phyloP scores from a whole-genome alignment of 2,329 filamentous ascomycete genomes.

The Pseudonectria buxi region DNA sequence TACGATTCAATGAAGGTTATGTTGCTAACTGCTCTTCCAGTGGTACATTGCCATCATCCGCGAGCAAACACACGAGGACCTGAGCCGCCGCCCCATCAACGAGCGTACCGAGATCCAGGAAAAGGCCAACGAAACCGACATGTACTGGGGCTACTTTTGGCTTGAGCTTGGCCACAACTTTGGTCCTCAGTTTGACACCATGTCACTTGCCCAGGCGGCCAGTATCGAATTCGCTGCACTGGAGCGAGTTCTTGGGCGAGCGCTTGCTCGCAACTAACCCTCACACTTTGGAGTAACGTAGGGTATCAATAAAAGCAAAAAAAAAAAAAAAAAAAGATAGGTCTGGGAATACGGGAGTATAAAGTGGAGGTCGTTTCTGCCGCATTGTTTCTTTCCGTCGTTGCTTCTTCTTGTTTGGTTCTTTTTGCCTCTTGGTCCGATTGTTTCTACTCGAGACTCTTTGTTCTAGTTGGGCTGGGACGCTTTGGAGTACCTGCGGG shows the following conservation, averaged over 20 bases:
- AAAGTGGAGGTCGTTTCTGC: no score
- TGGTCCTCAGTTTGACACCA: conserved; percentile 37
- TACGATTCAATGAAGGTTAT: background rate
- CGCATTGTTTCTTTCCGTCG: no score
- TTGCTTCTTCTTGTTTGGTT: no score
- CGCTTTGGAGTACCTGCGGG: no score
- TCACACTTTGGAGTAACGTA: no score
- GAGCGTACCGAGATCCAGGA: conserved; percentile 34
- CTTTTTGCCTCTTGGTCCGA: no score
- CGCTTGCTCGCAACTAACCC: conserved; percentile 18
- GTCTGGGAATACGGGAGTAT: background rate
- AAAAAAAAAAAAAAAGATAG: no score
- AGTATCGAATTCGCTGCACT: conserved; percentile 42
- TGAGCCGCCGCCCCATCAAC: conserved; percentile 33
- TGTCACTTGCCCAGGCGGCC: conserved; percentile 42
- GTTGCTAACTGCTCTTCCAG: conserved; percentile 27
- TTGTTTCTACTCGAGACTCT: no score
- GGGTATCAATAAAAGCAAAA: no score
- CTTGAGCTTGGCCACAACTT: conserved; percentile 37
- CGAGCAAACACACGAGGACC: conserved; percentile 40
- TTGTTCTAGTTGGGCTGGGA: no score
- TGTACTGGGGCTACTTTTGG: conserved; percentile 49
- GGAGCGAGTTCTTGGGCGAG: conserved; percentile 41
- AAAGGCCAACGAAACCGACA: conserved; percentile 27
- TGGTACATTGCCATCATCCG: conserved; percentile 52